These are phyloP conservation scores for Colletotrichum sansevieriae DNA, from an alignment of 2,329 filamentous ascomycete species.

Conservation along the genomic window DNA sequence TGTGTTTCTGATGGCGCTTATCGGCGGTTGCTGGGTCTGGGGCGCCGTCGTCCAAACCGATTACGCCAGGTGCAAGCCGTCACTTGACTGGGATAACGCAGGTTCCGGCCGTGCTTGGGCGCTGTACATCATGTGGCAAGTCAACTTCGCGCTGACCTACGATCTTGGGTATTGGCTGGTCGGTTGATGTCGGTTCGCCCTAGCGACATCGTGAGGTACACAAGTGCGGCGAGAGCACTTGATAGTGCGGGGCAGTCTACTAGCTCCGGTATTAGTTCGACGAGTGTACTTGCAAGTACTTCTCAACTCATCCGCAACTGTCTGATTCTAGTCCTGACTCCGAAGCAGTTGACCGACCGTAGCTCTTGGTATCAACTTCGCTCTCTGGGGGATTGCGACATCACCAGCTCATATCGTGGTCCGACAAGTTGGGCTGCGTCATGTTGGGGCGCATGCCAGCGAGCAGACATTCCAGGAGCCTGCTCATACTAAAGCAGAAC, in stretches of 20 bases:
- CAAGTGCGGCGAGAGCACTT: conserved; percentile 45
- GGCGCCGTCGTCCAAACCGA: conserved; percentile 47
- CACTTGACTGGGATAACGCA: conserved; percentile 47
- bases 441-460: not conserved
- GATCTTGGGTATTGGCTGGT: conserved; percentile 53
- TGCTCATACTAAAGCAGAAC: not conserved
- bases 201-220: conserved; percentile 45
- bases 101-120: conserved; percentile 48
- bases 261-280: conserved; percentile 50
- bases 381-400: not conserved
- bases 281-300: conserved; percentile 42
- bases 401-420: conserved; percentile 12
- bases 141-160: conserved; percentile 49
- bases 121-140: conserved; percentile 51
- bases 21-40: conserved; percentile 49
- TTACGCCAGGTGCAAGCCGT: conserved; percentile 43
- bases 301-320: not conserved
- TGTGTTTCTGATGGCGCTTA: conserved; percentile 45
- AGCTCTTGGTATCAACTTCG: conserved; percentile 21
- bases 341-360: conserved; percentile 4
- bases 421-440: conserved; percentile 10
- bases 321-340: not conserved
- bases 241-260: conserved; percentile 44
- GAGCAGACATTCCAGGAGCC: not conserved
- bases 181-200: conserved; percentile 46